These are phyloP conservation scores for Rhipidocladum racemiflorum DNA, from an alignment of 176 grass and related monocot species.

Conservation along the genomic window DNA sequence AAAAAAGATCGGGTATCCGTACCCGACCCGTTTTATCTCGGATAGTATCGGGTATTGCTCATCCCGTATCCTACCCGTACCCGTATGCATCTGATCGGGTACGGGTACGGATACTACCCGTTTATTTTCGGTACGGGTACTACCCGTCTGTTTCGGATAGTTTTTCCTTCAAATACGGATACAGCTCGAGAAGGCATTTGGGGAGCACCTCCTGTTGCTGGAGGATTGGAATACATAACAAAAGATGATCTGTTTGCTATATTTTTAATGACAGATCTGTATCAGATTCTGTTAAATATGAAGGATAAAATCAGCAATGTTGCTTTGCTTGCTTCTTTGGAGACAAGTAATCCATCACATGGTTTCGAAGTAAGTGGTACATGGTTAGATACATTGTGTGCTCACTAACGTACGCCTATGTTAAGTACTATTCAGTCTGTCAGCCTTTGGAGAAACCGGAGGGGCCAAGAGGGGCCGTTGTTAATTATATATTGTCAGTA, in stretches of 20 bases:
- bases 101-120: too few relatives aligned
- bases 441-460: conserved; percentile 52
- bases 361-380: conserved; percentile 20
- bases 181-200: too few relatives aligned
- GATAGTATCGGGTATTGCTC: too few relatives aligned
- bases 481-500: conserved; percentile 4
- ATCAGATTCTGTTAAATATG: conserved; percentile 48
- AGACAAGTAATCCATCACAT: conserved; percentile 52
- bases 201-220: conserved; percentile 41
- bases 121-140: too few relatives aligned
- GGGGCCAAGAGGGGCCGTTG: conserved; percentile 28
- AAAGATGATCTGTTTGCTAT: conserved; percentile 17
- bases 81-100: too few relatives aligned
- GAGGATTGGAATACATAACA: conserved; percentile 26
- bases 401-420: conserved; percentile 33
- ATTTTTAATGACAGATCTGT: conserved; percentile 47
- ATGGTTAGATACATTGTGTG: conserved; percentile 46
- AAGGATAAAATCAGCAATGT: conserved; percentile 42
- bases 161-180: too few relatives aligned
- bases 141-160: too few relatives aligned
- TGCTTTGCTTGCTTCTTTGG: conserved; percentile 56
- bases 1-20: too few relatives aligned
- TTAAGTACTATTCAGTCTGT: conserved; percentile 41
- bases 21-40: too few relatives aligned
- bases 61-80: too few relatives aligned